Conservation (phyloP, 2,329 filamentous ascomycete species). For the Alternaria hordeiaustralica region DNA sequence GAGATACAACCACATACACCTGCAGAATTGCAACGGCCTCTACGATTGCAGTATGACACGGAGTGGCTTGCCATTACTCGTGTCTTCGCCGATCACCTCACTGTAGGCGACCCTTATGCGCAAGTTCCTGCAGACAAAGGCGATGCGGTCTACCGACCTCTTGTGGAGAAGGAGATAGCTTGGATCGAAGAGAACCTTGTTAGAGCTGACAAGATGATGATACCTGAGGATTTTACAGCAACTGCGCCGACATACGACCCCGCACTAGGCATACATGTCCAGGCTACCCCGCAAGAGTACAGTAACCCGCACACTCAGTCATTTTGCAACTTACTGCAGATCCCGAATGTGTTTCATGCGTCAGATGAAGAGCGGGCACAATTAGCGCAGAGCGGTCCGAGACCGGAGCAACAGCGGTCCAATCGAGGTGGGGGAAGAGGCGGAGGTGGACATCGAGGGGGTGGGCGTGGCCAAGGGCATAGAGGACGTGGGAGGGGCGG, state of each 20-base stretch:
- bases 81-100: constrained; percentile 69
- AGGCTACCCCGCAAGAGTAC: constrained; percentile 77
- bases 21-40: constrained; percentile 53
- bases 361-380: constrained; percentile 68
- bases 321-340: constrained; percentile 79
- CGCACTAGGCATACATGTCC: constrained; percentile 62
- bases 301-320: constrained; percentile 83
- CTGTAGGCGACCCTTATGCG: constrained; percentile 64
- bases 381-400: constrained; percentile 39
- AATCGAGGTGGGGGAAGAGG: constrained; percentile 37
- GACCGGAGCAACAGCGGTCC: constrained; percentile 33
- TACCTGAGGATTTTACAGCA: constrained; percentile 78
- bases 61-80: constrained; percentile 97
- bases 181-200: constrained; percentile 86
- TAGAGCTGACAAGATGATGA: constrained; percentile 62
- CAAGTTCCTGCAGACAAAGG: constrained; percentile 67
- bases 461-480: constrained; percentile 30
- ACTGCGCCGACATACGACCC: constrained; percentile 77
- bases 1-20: constrained; percentile 51
- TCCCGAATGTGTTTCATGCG: constrained; percentile 78
- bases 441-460: constrained; percentile 38
- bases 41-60: constrained; percentile 78
- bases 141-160: constrained; percentile 69
- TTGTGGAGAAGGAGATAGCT: constrained; percentile 72
- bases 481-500: constrained; percentile 17